Percentiles rank a stretch among this genome's conserved stretches.
Conservation (phyloP, 2,329 filamentous ascomycete genomes). For the Dactylellina sp. region DNA sequence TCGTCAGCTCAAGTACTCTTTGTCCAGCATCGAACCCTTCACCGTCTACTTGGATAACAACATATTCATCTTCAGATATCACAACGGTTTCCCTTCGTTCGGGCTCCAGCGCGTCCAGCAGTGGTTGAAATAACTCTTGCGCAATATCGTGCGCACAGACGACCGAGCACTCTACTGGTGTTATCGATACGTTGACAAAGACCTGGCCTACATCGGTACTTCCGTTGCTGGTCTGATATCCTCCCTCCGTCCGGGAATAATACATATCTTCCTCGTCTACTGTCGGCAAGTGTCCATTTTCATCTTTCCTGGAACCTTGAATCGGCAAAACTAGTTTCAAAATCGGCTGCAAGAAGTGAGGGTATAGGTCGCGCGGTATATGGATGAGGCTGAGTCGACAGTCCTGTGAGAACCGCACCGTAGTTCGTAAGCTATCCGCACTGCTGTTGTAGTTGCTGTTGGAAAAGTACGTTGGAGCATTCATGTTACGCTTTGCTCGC, state of each 20-base stretch:
- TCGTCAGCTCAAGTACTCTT: conserved; percentile 89
- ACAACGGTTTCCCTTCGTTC: conserved; percentile 69
- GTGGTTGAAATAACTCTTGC: conserved; percentile 78
- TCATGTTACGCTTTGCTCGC: conserved; percentile 52
- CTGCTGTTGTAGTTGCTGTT: conserved; percentile 41
- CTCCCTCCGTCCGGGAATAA: conserved; percentile 56
- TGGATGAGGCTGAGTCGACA: conserved; percentile 89
- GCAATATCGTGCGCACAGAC: conserved; percentile 85
- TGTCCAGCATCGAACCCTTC: conserved; percentile 91
- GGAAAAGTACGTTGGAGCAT: conserved; percentile 36
- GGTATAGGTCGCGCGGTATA: conserved; percentile 82
- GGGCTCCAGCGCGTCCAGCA: conserved; percentile 73
- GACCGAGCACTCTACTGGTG: conserved; percentile 89
- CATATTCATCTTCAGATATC: conserved; percentile 84
- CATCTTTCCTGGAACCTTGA: conserved; percentile 65
- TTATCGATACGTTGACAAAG: conserved; percentile 94
- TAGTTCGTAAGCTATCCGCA: conserved; percentile 60
- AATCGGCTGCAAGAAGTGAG: conserved; percentile 84
- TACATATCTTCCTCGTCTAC: conserved; percentile 66
- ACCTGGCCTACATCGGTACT: conserved; percentile 63
- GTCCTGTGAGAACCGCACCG: conserved; percentile 71
- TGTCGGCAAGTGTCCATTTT: conserved; percentile 59
- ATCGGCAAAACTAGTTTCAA: conserved; percentile 82
- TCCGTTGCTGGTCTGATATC: conserved; percentile 52
- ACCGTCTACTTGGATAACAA: conserved; percentile 88